These are phyloP conservation scores for Dactylorhiza incarnata DNA, from an alignment of 106 monocot genomes.

Conservation along the genomic window DNA sequence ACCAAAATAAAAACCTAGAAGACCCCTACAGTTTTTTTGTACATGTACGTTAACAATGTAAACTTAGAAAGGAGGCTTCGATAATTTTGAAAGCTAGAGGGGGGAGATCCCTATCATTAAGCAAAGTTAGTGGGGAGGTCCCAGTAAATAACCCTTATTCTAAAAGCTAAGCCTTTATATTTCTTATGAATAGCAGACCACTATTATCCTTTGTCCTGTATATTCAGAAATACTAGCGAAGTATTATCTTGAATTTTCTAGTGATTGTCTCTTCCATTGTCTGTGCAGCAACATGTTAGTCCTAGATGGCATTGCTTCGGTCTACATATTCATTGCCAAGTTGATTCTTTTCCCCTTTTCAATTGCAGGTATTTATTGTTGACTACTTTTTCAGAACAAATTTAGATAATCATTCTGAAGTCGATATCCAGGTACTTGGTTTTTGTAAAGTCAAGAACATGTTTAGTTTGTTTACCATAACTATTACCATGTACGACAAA, in stretches of 20 bases:
- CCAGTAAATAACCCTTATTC: too few species aligned
- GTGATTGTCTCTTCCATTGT: neutral
- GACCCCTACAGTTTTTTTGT: too few species aligned
- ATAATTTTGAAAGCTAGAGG: too few species aligned
- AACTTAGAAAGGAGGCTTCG: too few species aligned
- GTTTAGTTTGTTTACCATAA: neutral
- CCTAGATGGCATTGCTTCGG: neutral
- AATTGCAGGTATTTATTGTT: constrained; percentile 72
- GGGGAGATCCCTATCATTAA: too few species aligned
- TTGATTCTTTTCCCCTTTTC: neutral
- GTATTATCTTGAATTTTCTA: neutral
- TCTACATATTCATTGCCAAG: neutral
- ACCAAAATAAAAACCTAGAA: too few species aligned
- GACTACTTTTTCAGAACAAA: constrained; percentile 85
- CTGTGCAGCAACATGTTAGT: neutral
- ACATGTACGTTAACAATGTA: too few species aligned
- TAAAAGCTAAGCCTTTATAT: neutral
- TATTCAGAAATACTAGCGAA: neutral
- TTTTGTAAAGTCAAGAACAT: neutral
- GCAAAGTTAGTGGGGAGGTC: too few species aligned
- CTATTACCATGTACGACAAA: neutral
- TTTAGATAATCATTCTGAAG: constrained; percentile 45
- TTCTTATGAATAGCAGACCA: neutral
- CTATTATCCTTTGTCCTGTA: neutral
- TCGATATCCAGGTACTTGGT: constrained; percentile 64